Base-by-base conservation (phyloP, 192 early-diverging fungal species). In the Podila epigama region DNA sequence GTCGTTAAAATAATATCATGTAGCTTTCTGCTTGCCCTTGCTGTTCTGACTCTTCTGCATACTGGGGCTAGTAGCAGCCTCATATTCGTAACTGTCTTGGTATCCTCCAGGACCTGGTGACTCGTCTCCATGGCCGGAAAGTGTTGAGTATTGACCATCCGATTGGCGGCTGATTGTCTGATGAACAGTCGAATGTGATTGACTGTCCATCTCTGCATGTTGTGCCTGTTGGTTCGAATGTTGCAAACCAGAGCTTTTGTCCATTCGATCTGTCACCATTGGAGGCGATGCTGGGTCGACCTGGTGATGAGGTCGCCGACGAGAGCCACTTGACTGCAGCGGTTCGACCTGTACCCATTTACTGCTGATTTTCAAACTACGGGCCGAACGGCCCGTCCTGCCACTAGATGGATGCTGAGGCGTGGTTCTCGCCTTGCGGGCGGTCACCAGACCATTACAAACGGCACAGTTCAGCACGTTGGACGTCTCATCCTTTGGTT, bases 1-100 rank as follows among this genome's bases (percentile, higher is more conserved):
- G 33, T 54, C 29, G 33, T 12, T 12, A n/a, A 15, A 32, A 15
- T 6, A 16, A 16, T 51, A 65, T 22, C 65, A 72, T 0, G 22
- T 34, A 0, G 71, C 71, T 37, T 48, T 50, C 11, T 60, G 60
- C 31, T 71, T 75, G 59, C 71, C 71, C 51, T 73, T 73, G 31
- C 48, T 37, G 7, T 63, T 53, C 20, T 53, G 61, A 27, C 37
- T 54, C n/a, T 6, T 13, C 29, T 22, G 60, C 71, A 75, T 75
- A 31, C 71, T 75, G 37, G 71, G 71, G 31, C 71, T 75, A 4
- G 71, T 75, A 11, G 71, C 71, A 5, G 71, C 71, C 44, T 75
- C 71, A 27, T 75, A 75, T 28, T 75, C 71, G 53, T 75, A 61
- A 32, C 71, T 75, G 29, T 60, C 67, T 53, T 67, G 60, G 25